Conservation (phyloP, 345 rosid genomes). For the Citrus mangshanensis region DNA sequence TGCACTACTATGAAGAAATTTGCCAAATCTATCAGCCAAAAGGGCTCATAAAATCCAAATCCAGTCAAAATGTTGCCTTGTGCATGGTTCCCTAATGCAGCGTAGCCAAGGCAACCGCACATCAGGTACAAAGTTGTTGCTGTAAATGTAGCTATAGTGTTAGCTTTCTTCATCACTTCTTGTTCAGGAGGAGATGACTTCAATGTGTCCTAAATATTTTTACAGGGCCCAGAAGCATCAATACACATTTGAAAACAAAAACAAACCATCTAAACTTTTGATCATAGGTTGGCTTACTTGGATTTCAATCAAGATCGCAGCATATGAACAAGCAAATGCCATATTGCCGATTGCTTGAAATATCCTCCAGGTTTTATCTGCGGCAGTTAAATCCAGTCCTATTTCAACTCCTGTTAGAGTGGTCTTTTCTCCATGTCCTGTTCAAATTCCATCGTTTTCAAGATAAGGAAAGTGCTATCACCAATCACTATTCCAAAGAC, state of each 20-base stretch:
- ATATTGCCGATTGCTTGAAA: slow-evolving; percentile 24
- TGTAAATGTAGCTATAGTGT: slow-evolving; percentile 27
- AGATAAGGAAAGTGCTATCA: not conserved
- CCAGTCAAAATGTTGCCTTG: slow-evolving; percentile 21
- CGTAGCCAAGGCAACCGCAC: slow-evolving; percentile 10
- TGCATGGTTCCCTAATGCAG: slow-evolving; percentile 16
- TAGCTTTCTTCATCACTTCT: slow-evolving; percentile 50
- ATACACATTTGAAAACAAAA: not conserved
- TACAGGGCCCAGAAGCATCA: not conserved
- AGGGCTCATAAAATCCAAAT: slow-evolving; percentile 20
- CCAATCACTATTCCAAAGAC: not conserved
- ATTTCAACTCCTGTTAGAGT: slow-evolving; percentile 20
- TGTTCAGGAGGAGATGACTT: slow-evolving; percentile 51
- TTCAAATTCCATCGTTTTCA: not conserved
- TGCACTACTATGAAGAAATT: slow-evolving; percentile 16
- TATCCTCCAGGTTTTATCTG: slow-evolving; percentile 20
- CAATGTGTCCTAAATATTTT: slow-evolving; percentile 38
- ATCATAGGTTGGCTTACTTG: slow-evolving; percentile 7
- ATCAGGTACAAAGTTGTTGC: slow-evolving; percentile 45
- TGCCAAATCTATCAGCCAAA: slow-evolving; percentile 19
- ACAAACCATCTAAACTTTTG: not conserved
- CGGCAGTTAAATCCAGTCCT: slow-evolving; percentile 15
- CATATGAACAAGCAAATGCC: slow-evolving; percentile 24
- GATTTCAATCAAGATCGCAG: slow-evolving; percentile 20
- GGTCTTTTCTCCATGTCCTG: slow-evolving; percentile 14